Base-by-base conservation (phyloP, 2,329 filamentous ascomycete genomes). In the Aspergillus eucalypticola region DNA sequence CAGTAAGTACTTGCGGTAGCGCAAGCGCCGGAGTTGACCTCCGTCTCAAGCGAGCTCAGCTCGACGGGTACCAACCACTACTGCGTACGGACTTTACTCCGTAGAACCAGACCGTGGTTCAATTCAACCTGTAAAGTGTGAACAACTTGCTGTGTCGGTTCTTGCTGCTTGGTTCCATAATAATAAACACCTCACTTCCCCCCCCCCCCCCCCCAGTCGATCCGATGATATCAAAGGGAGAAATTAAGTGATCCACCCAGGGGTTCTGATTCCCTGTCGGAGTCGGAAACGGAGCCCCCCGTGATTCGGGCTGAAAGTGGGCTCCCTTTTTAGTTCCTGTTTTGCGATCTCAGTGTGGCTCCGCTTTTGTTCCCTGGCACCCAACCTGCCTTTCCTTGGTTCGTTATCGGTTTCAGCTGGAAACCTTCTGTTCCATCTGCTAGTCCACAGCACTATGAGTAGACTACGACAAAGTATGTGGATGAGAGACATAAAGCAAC, bases 241-340 rank as follows among this genome's bases (percentile, higher is more conserved):
- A 35, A 35, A 5, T 57, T 65, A 66, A 64, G 60, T 72, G 71
- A 74, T 74, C 69, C 66, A 70, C 68, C 68, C 71, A 74, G 70
- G 70, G 70, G 66, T 69, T 60, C 48, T 55, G 61, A 61, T 60
- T 62, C 54, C 58, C 63, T 53, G 61, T 66, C 66, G 66, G 66
- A 63, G 17, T 58, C 63, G 61, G 60, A 39, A 63, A 42, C 63
- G 57, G 41, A 57, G 57, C 60, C 60, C 63, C 61, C 64, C 64
- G 62, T 64, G 56, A 60, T 61, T 65, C 58, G 56, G 54, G 59
- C 51, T 35, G 35, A 50, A 21, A 51, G 59, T 57, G 56, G 56
- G 27, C 44, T 55, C 35, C 53, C 49, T 29, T 39, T 5, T 48
- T 62, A 58, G 38, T 48, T 59, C 48, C 32, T 46, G 52, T 27